Base-by-base conservation (phyloP, 75 land plant genomes). In the Cupressus sempervirens region DNA sequence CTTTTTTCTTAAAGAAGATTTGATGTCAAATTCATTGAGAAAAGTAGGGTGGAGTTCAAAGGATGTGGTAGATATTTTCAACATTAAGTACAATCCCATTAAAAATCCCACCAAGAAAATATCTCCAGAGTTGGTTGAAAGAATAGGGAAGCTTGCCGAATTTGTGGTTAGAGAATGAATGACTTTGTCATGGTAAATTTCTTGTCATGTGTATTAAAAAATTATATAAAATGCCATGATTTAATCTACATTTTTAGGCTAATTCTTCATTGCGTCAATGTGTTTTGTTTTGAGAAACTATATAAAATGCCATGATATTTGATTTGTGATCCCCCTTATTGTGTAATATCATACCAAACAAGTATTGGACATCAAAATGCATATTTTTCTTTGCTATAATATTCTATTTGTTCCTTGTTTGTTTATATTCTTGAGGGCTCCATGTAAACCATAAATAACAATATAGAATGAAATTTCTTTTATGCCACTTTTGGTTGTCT, bases 31-130 rank as follows among this genome's bases (percentile, higher is more conserved):
- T 43, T 81, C 90, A 53, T 85, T 96, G 48, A 86, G 93, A 84
- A 86, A 87, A 84, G 92, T 95, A 53, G 98, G 98, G 40, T 96
- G 98, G 98, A 95, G 92, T 88, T 86, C n/a, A n/a, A n/a, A n/a
- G n/a, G n/a, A n/a, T n/a, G n/a, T n/a, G n/a, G n/a, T n/a, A n/a
- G n/a, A n/a, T n/a, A n/a, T n/a, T n/a, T n/a, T n/a, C n/a, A n/a
- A n/a, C n/a, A n/a, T n/a, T n/a, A n/a, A n/a, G n/a, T n/a, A n/a
- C n/a, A n/a, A n/a, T n/a, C n/a, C n/a, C n/a, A n/a, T n/a, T n/a
- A n/a, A n/a, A n/a, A n/a, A n/a, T n/a, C n/a, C n/a, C n/a, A n/a
- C n/a, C n/a, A n/a, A n/a, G n/a, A n/a, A n/a, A n/a, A n/a, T n/a
- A n/a, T n/a, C n/a, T n/a, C n/a, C n/a, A n/a, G n/a, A n/a, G n/a